A percentile compares a stretch with the other conserved stretches of the same genome.
Evolutionary conservation across 2,329 filamentous ascomycete species (phyloP).

Genomic region (Sporothrix globosa): DNA sequence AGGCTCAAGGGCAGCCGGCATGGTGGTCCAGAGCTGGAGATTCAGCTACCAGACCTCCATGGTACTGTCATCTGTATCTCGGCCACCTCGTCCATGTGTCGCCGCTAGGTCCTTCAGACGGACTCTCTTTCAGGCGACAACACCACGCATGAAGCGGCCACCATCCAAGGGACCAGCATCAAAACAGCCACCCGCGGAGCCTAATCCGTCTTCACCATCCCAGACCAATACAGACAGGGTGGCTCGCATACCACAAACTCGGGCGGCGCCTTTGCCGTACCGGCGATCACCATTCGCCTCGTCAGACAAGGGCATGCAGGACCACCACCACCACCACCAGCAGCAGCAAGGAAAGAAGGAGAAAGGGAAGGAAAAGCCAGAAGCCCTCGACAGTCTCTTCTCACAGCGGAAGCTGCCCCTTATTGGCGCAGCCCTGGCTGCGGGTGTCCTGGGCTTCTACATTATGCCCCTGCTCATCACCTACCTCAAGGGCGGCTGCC

Average conservation of each 20-base stretch:
- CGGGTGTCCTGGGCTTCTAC: constrained; percentile 37
- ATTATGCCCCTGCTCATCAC: constrained; percentile 36
- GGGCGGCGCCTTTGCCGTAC: not conserved
- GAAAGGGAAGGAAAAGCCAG: constrained; percentile 7
- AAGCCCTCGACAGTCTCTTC: constrained; percentile 40
- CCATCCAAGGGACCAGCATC: not conserved
- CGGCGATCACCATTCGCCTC: not conserved
- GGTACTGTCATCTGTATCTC: not conserved
- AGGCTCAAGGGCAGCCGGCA: not conserved
- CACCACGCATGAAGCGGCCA: constrained; percentile 42
- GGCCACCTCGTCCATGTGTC: not conserved
- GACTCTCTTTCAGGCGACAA: constrained; percentile 26
- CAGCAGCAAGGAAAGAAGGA: not conserved
- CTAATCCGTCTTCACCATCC: not conserved
- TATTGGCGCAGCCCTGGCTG: constrained; percentile 37
- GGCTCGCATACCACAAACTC: not conserved
- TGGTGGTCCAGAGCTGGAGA: not conserved
- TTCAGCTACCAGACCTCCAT: not conserved
- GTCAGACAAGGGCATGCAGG: not conserved
- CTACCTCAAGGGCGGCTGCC: constrained; percentile 33
- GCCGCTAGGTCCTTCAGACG: not conserved
- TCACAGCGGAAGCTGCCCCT: constrained; percentile 36
- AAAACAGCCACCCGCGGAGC: not conserved
- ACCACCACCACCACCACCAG: not conserved
- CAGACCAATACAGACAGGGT: not conserved